phyloP scores from a whole-genome alignment of 1,139 yeast species.

The Pneumocystis sp. region DNA sequence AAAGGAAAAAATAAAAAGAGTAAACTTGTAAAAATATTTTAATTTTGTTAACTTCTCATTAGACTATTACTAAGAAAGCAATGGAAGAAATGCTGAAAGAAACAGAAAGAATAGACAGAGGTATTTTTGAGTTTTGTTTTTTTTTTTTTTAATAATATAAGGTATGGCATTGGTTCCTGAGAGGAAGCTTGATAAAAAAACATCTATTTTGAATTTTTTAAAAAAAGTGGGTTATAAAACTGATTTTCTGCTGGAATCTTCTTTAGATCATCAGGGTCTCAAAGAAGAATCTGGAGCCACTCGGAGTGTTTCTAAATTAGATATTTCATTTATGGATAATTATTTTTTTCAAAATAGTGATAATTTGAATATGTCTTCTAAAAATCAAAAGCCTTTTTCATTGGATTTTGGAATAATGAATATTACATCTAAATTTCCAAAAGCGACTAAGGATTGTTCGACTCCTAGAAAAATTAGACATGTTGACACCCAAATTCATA shows the following conservation, averaged over 20 bases:
- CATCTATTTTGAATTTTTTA: constrained; percentile 18
- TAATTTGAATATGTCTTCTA: constrained; percentile 3
- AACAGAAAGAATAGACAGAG: constrained; percentile 21
- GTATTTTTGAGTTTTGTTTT: constrained; percentile 5
- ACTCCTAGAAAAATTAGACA: not conserved
- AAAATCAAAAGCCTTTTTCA: not conserved
- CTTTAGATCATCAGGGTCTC: not conserved
- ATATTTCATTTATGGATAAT: not conserved
- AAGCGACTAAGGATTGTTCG: not conserved
- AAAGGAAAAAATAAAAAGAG: not conserved
- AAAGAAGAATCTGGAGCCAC: constrained; percentile 9
- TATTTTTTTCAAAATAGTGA: not conserved
- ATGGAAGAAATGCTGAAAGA: constrained; percentile 22
- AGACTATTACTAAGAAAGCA: constrained; percentile 18
- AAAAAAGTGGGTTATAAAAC: not conserved
- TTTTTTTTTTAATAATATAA: not conserved
- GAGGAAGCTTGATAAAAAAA: constrained; percentile 16
- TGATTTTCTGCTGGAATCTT: not conserved
- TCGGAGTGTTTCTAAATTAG: not conserved
- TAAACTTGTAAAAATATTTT: not conserved
- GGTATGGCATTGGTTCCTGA: constrained; percentile 21
- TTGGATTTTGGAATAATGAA: not conserved
- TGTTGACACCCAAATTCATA: constrained; percentile 10
- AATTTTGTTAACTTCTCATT: not conserved
- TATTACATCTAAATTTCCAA: not conserved